Evolutionary conservation across 2,329 filamentous ascomycete species (phyloP).

Genomic region (Claviceps sp.): DNA sequence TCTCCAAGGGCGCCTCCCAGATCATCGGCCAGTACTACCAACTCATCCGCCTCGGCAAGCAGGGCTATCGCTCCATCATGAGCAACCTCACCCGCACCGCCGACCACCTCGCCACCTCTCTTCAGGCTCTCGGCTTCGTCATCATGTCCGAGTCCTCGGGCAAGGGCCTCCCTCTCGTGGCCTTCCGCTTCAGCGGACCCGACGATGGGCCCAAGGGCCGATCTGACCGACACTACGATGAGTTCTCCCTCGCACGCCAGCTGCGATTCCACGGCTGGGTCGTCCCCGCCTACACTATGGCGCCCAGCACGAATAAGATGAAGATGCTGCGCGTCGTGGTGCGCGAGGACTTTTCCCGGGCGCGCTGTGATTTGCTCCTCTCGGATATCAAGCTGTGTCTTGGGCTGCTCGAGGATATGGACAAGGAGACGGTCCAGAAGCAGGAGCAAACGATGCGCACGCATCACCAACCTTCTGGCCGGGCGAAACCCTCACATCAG

Average conservation of each 20-base stretch:
- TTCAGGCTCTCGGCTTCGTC: constrained; percentile 65
- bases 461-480: constrained; percentile 39
- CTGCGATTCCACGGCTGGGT: constrained; percentile 83
- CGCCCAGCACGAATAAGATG: constrained; percentile 66
- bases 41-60: constrained; percentile 85
- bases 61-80: constrained; percentile 89
- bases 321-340: constrained; percentile 92
- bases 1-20: constrained; percentile 87
- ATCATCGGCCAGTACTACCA: constrained; percentile 98
- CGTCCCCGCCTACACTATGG: constrained; percentile 94
- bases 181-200: constrained; percentile 59
- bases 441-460: constrained; percentile 52
- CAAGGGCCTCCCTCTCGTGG: constrained; percentile 73
- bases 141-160: constrained; percentile 77
- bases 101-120: constrained; percentile 67
- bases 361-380: constrained; percentile 67
- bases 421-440: constrained; percentile 54
- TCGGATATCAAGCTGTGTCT: constrained; percentile 67
- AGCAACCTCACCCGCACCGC: constrained; percentile 79
- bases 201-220: constrained; percentile 26
- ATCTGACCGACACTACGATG: constrained; percentile 51
- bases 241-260: constrained; percentile 72
- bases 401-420: constrained; percentile 58
- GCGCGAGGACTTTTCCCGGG: constrained; percentile 78
- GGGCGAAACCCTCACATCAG: constrained; percentile 33